Evolutionary conservation across 768 basidiomycete species (phyloP), one percentile per base, ranked within the genome.

Genomic region (Crassisporium funariophilum): DNA sequence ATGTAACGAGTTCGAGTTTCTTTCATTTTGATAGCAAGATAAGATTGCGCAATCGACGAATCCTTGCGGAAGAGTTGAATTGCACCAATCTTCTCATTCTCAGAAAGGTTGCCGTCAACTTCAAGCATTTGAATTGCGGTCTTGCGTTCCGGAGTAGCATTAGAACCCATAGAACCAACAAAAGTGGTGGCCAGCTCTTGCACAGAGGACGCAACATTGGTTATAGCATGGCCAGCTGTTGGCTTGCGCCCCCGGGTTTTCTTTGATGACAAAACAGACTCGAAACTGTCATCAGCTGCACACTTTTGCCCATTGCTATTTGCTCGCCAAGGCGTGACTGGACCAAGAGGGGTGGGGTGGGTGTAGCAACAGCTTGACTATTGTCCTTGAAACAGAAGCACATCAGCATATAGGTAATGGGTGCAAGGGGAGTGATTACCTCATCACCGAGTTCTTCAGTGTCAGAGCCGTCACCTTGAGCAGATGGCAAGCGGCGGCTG

Each of bases 101-200:
- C 51, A 8, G 56, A 56, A 11, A 58, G 56, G 8, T 59, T 50
- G 25, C 27, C 53, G 47, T 59, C 52, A 22, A 56, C 58, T 20
- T 58, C 53, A 21, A 58, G 42, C 7, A 34, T 16, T 33, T 54
- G 39, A 21, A 61, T 54, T 11, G 53, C 57, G 23, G 50, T 29
- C 2, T 25, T 27, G 7, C 51, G 44, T 19, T 45, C 31, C 2
- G 11, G 29, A 19, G 57, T 55, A 16, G 57, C 46, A 34, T 44
- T 36, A 0, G 44, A 23, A 12, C 39, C 45, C 29, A 38, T 41
- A 17, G 55, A 52, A 19, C 7, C 10, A 2, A 37, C 20, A 33
- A 61, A 48, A 3, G 53, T 53, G 35, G 40, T 13, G 7, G 55
- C 57, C 21, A 61, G 49, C 6, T 44, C 35, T 21, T 17, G 40